Percentiles rank a stretch among this genome's conserved stretches.
phyloP scores from a whole-genome alignment of 148 eudicot genomes.

The Arbutus unedo region DNA sequence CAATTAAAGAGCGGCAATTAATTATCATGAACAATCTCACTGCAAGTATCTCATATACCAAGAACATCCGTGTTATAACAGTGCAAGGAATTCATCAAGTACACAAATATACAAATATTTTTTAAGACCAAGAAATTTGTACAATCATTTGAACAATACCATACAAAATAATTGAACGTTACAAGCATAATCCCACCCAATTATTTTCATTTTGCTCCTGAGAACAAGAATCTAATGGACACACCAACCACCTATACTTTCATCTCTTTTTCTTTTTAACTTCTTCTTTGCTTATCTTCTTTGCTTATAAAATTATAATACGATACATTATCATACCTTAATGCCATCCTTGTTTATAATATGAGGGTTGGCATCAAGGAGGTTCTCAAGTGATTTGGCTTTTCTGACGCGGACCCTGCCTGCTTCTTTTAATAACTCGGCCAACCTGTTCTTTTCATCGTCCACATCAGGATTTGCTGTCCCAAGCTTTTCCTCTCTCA shows the following conservation, averaged over 20 bases:
- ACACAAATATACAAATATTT: slow-evolving; percentile 17
- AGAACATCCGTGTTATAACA: not conserved
- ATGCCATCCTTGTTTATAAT: slow-evolving; percentile 36
- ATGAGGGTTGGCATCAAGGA: slow-evolving; percentile 63
- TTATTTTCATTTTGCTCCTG: slow-evolving; percentile 7
- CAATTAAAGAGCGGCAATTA: not conserved
- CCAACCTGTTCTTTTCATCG: slow-evolving; percentile 88
- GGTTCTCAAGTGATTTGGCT: slow-evolving; percentile 69
- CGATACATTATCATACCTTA: slow-evolving; percentile 46
- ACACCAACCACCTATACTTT: slow-evolving; percentile 23
- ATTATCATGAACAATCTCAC: not conserved
- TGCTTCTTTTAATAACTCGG: slow-evolving; percentile 76
- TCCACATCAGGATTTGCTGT: slow-evolving; percentile 94
- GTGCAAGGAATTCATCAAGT: not conserved
- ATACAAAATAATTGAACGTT: slow-evolving; percentile 13
- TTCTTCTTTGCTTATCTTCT: slow-evolving; percentile 7
- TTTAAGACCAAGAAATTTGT: slow-evolving; percentile 8
- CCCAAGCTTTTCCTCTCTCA: slow-evolving; percentile 98
- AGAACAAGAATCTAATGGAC: slow-evolving; percentile 37
- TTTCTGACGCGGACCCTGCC: slow-evolving; percentile 72
- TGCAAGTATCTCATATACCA: not conserved
- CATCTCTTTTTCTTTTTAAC: slow-evolving; percentile 22
- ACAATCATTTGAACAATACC: slow-evolving; percentile 10
- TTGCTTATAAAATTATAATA: slow-evolving; percentile 29
- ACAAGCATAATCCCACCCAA: slow-evolving; percentile 14